Evolutionary conservation across 192 early-diverging fungal species (phyloP).

Genomic region (Umbelopsis isabellina): DNA sequence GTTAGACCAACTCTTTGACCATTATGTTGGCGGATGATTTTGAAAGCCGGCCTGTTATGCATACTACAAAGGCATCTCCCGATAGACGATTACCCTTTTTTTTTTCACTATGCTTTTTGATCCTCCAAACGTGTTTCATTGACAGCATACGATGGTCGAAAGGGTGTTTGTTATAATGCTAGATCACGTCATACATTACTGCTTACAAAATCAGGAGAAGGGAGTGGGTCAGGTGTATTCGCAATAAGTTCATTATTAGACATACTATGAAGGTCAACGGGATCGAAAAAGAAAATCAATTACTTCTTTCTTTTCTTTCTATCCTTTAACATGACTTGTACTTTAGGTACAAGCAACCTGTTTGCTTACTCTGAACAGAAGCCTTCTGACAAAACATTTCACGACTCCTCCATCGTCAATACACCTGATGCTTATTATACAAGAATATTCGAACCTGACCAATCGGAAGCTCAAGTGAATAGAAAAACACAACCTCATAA

Average conservation of each 20-base stretch:
- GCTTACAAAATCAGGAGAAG: constrained; percentile 1
- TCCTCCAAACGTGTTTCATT: too few relatives aligned
- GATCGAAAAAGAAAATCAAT: not conserved
- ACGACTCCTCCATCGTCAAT: not conserved
- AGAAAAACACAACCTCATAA: not conserved
- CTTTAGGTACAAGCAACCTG: not conserved
- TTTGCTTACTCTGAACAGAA: not conserved
- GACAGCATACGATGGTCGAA: too few relatives aligned
- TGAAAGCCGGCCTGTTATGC: too few relatives aligned
- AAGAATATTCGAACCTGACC: not conserved
- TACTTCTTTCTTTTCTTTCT: not conserved
- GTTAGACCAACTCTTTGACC: too few relatives aligned
- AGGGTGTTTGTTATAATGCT: not conserved
- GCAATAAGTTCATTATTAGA: constrained; percentile 18
- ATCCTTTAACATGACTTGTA: not conserved
- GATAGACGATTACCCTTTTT: too few relatives aligned
- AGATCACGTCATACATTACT: constrained; percentile 11
- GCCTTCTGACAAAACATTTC: not conserved
- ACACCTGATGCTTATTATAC: not conserved
- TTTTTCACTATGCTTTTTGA: too few relatives aligned
- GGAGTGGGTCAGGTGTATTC: constrained; percentile 20
- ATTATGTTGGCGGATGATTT: too few relatives aligned
- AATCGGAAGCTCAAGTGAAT: not conserved
- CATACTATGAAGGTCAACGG: not conserved
- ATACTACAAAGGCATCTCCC: too few relatives aligned